Percentiles rank a stretch among this genome's conserved stretches.
These are phyloP conservation scores for Talaromyces rugulosus DNA, from an alignment of 2,329 filamentous ascomycete genomes.

Conservation along the genomic window DNA sequence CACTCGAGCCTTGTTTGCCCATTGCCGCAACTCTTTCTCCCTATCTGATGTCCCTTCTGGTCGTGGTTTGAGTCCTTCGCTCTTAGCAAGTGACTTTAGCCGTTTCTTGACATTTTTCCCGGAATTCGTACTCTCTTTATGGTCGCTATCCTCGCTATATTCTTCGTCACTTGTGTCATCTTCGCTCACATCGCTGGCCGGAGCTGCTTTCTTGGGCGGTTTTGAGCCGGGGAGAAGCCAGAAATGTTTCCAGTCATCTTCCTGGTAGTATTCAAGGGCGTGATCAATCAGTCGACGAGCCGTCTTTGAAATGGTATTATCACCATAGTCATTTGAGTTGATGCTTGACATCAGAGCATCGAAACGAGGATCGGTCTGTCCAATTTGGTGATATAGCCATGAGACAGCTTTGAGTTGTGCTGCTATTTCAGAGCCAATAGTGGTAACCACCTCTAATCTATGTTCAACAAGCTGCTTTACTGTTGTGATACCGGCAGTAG, in stretches of 20 bases:
- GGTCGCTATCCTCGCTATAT: not conserved
- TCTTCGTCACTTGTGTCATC: not conserved
- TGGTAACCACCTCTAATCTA: slow-evolving; percentile 20
- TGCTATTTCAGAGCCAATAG: slow-evolving; percentile 19
- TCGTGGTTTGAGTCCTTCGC: not conserved
- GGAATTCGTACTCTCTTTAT: not conserved
- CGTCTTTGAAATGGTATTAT: slow-evolving; percentile 21
- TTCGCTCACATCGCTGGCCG: not conserved
- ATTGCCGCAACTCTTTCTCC: slow-evolving; percentile 17
- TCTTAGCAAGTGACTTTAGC: not conserved
- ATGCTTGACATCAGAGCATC: slow-evolving; percentile 25
- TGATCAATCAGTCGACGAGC: slow-evolving; percentile 19
- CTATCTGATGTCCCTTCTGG: slow-evolving; percentile 14
- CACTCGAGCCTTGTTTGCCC: slow-evolving; percentile 17
- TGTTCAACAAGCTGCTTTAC: slow-evolving; percentile 27
- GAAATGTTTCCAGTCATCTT: slow-evolving; percentile 28
- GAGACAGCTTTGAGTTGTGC: slow-evolving; percentile 24
- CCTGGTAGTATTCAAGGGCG: slow-evolving; percentile 16
- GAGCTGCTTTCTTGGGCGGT: not conserved
- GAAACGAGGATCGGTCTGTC: slow-evolving; percentile 21
- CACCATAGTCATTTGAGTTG: slow-evolving; percentile 26
- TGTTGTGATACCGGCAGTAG: slow-evolving; percentile 25
- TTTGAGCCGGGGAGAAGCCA: slow-evolving; percentile 14
- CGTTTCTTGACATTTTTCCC: not conserved
- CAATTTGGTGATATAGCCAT: slow-evolving; percentile 26